Evolutionary conservation across 2,329 filamentous ascomycete genomes (phyloP).

Genomic region (Nigrospora oryzae): DNA sequence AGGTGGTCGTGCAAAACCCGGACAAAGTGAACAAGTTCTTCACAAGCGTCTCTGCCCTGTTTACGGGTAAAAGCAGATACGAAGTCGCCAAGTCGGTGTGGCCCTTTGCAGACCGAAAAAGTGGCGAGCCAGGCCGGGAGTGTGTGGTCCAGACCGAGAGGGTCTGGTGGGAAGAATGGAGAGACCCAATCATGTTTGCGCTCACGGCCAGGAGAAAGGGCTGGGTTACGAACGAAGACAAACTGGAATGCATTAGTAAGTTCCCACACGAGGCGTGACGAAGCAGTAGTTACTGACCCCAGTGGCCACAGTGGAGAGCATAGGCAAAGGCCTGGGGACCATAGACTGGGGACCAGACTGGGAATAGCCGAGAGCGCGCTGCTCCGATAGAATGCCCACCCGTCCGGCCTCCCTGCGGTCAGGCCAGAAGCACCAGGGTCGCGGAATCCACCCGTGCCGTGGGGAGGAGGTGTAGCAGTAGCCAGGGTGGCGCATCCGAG

Average conservation of each 20-base stretch:
- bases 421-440: no score
- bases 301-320: constrained; percentile 15
- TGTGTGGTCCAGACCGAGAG: constrained; percentile 48
- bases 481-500: no score
- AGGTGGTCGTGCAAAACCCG: constrained; percentile 40
- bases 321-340: constrained; percentile 2
- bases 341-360: no score
- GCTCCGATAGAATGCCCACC: no score
- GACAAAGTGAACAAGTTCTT: constrained; percentile 47
- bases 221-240: constrained; percentile 45
- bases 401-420: no score
- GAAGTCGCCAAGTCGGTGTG: constrained; percentile 48
- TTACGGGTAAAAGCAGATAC: constrained; percentile 43
- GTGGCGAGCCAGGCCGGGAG: constrained; percentile 31
- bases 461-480: no score
- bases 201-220: constrained; percentile 27
- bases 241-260: constrained; percentile 36
- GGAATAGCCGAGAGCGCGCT: no score
- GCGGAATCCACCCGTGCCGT: no score
- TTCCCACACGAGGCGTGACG: no score
- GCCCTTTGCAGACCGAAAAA: constrained; percentile 34
- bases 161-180: constrained; percentile 47
- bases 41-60: constrained; percentile 40
- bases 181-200: constrained; percentile 30
- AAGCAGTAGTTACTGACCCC: no score